Evolutionary conservation across 345 rosid species (phyloP).

Genomic region (Syzygium jambos): DNA sequence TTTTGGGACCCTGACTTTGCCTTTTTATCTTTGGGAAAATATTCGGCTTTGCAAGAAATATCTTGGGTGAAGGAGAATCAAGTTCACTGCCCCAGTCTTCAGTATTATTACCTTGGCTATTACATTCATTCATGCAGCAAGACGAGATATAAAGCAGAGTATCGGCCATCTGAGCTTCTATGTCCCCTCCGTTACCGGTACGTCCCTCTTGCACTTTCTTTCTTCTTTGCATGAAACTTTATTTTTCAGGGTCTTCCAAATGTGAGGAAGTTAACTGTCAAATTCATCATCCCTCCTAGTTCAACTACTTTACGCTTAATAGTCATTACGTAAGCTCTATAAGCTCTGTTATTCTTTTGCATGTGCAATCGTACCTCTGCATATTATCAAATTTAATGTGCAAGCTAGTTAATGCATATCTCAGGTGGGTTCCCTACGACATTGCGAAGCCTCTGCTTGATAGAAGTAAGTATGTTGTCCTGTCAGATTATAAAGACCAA

Average conservation of each 20-base stretch:
- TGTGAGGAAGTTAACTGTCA: neutral
- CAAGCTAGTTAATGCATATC: conserved; percentile 1
- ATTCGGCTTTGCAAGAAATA: conserved; percentile 85
- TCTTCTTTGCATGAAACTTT: neutral
- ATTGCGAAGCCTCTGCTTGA: conserved; percentile 64
- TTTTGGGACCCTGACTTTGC: conserved; percentile 99
- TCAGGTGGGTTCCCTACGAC: conserved; percentile 89
- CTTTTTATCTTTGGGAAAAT: conserved; percentile 76
- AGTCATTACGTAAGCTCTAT: neutral
- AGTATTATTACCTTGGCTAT: conserved; percentile 93
- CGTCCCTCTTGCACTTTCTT: conserved; percentile 14
- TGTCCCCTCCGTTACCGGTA: conserved; percentile 92
- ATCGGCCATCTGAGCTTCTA: conserved; percentile 88
- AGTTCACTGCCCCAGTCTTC: conserved; percentile 57
- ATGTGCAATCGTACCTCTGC: neutral
- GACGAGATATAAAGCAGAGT: conserved; percentile 98
- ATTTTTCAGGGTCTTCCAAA: neutral
- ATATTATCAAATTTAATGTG: neutral
- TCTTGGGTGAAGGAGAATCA: conserved; percentile 70
- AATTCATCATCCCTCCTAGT: neutral
- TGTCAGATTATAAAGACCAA: conserved; percentile 48
- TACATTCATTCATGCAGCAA: conserved; percentile 93
- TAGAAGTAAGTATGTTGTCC: conserved; percentile 50
- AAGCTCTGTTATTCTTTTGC: neutral
- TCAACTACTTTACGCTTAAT: neutral